Evolutionary conservation across 164 flowering plant species (phyloP).

Genomic region (Paratinospora sagittata): DNA sequence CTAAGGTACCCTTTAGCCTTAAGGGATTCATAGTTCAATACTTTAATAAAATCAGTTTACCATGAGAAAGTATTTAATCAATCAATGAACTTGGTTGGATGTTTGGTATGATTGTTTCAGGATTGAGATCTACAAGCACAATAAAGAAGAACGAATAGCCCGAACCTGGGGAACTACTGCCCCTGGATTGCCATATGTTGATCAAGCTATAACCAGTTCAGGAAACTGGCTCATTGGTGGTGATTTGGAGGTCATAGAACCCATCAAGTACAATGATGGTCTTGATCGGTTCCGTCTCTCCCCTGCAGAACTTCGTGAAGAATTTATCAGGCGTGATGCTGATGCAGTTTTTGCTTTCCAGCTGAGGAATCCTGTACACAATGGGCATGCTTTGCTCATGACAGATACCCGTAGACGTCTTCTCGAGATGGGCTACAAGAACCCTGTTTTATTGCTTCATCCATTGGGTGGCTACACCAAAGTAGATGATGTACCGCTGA

Average conservation of each 20-base stretch:
- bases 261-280: slow-evolving; percentile 76
- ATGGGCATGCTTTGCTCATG: slow-evolving; percentile 98
- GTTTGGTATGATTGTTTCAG: slow-evolving; percentile 29
- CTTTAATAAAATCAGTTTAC: neutral
- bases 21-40: neutral
- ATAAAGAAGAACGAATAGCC: slow-evolving; percentile 81
- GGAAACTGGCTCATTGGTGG: slow-evolving; percentile 93
- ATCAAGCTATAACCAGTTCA: slow-evolving; percentile 51
- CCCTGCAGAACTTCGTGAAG: slow-evolving; percentile 71
- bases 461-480: slow-evolving; percentile 97
- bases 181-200: slow-evolving; percentile 78
- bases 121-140: slow-evolving; percentile 88
- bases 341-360: slow-evolving; percentile 96
- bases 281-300: slow-evolving; percentile 82
- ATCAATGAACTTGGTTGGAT: slow-evolving; percentile 1
- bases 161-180: slow-evolving; percentile 94
- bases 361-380: slow-evolving; percentile 91
- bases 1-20: neutral
- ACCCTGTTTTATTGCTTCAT: slow-evolving; percentile 84
- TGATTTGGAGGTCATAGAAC: slow-evolving; percentile 76
- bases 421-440: slow-evolving; percentile 92
- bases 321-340: slow-evolving; percentile 66
- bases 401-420: slow-evolving; percentile 88
- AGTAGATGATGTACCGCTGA: slow-evolving; percentile 94
- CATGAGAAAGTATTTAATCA: neutral